These are phyloP conservation scores for Imleria badia DNA, from an alignment of 768 basidiomycete species.

Conservation along the genomic window DNA sequence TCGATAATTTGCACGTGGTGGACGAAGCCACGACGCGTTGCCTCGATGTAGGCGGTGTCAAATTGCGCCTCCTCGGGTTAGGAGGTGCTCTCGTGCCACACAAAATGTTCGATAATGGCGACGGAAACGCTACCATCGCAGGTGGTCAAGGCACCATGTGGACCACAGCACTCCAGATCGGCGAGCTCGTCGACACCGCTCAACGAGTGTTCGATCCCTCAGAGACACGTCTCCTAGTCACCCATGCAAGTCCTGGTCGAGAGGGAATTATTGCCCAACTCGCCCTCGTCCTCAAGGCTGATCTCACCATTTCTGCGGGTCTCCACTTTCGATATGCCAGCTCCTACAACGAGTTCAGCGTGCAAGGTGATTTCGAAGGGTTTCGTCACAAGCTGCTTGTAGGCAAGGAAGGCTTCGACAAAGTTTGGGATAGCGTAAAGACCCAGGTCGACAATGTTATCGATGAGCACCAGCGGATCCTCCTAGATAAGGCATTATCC, in stretches of 20 bases:
- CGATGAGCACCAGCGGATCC: constrained; percentile 83
- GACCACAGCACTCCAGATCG: constrained; percentile 96
- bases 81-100: constrained; percentile 94
- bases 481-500: constrained; percentile 85
- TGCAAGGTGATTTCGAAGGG: constrained; percentile 85
- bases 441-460: constrained; percentile 87
- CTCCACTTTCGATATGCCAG: constrained; percentile 97
- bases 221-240: constrained; percentile 92
- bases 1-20: constrained; percentile 88
- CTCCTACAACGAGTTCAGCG: constrained; percentile 96
- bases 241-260: constrained; percentile 88
- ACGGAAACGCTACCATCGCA: constrained; percentile 94
- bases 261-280: constrained; percentile 93
- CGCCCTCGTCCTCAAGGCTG: constrained; percentile 87
- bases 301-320: constrained; percentile 90
- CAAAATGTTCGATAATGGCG: constrained; percentile 94
- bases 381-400: constrained; percentile 77
- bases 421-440: constrained; percentile 95
- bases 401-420: constrained; percentile 82
- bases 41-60: constrained; percentile 89
- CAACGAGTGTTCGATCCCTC: constrained; percentile 89
- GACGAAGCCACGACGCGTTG: constrained; percentile 95
- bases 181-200: constrained; percentile 96
- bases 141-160: constrained; percentile 99
- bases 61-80: constrained; percentile 90